A percentile compares a stretch with the other conserved stretches of the same genome.
Evolutionary conservation across 2,329 filamentous ascomycete species (phyloP).

Genomic region (Lasiodiplodia citricola): DNA sequence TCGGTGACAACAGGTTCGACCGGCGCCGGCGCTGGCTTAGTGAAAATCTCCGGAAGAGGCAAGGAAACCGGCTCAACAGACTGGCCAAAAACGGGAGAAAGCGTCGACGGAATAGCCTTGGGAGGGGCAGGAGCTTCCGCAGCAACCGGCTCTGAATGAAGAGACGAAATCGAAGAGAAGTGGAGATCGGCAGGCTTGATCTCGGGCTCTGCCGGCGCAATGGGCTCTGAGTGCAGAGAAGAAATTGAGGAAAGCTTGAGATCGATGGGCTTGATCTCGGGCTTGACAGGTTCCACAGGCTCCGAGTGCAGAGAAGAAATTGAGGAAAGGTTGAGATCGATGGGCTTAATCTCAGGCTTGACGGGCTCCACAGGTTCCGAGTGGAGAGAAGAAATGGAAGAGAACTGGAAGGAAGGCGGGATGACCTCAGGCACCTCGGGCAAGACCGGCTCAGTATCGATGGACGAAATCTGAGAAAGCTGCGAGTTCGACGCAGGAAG

Average conservation of each 20-base stretch:
- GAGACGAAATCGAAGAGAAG: conserved; percentile 30
- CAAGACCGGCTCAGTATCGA: conserved; percentile 30
- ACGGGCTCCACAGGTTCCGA: conserved; percentile 17
- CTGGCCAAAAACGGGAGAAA: conserved; percentile 19
- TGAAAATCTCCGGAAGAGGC: conserved; percentile 15
- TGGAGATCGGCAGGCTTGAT: conserved; percentile 25
- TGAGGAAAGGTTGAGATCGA: conserved; percentile 27
- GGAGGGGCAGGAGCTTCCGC: conserved; percentile 30
- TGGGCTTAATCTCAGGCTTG: conserved; percentile 19
- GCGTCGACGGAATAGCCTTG: conserved; percentile 1
- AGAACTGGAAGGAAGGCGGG: conserved; percentile 14
- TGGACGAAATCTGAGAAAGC: conserved; percentile 6
- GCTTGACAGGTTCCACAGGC: conserved; percentile 27
- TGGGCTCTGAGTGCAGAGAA: conserved; percentile 29
- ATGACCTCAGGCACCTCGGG: conserved; percentile 3
- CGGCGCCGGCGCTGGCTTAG: not conserved
- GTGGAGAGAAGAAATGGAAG: conserved; percentile 21
- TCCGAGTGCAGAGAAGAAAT: conserved; percentile 30
- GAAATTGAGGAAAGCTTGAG: not conserved
- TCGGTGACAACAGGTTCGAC: conserved; percentile 32
- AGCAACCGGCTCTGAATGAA: conserved; percentile 35
- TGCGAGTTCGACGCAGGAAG: conserved; percentile 7
- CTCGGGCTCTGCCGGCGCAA: conserved; percentile 17
- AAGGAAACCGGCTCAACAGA: conserved; percentile 19
- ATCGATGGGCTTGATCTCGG: not conserved